A percentile compares a stretch with the other conserved stretches of the same genome.
phyloP scores from a whole-genome alignment of 805 yeast genomes.

The Pichia heedii region DNA sequence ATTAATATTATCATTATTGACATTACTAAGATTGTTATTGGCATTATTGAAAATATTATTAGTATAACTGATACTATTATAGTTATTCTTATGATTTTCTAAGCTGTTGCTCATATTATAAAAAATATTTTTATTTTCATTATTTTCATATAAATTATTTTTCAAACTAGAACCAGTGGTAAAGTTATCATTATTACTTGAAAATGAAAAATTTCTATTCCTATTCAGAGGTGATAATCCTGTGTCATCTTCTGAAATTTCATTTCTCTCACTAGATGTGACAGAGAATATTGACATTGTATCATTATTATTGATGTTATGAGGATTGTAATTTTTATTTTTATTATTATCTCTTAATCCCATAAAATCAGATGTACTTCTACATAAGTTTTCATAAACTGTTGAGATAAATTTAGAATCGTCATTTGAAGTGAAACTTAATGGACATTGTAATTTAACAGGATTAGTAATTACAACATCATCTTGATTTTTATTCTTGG shows the following conservation, averaged over 20 bases:
- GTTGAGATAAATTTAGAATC: conserved; percentile 20
- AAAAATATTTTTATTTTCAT: neutral
- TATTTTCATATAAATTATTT: neutral
- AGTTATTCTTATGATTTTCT: too few relatives aligned
- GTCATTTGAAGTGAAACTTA: conserved; percentile 26
- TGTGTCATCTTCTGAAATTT: conserved; percentile 4
- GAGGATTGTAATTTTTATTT: neutral
- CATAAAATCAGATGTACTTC: conserved; percentile 17
- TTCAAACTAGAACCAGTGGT: neutral
- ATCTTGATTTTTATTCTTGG: conserved; percentile 5
- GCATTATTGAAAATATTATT: too few relatives aligned
- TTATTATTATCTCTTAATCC: conserved; percentile 15
- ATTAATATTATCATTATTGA: neutral
- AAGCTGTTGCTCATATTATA: too few relatives aligned
- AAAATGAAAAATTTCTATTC: conserved; percentile 11
- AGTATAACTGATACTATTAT: too few relatives aligned
- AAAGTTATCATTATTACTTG: conserved; percentile 1
- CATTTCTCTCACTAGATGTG: conserved; percentile 13
- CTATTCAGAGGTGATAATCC: conserved; percentile 4
- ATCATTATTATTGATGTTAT: conserved; percentile 10
- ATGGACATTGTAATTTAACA: conserved; percentile 29
- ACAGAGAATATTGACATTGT: conserved; percentile 20
- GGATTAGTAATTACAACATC: conserved; percentile 30
- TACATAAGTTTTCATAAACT: conserved; percentile 19
- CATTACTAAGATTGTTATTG: neutral